Evolutionary conservation across 2,329 filamentous ascomycete genomes (phyloP).

Genomic region (Aureobasidium uvarum): DNA sequence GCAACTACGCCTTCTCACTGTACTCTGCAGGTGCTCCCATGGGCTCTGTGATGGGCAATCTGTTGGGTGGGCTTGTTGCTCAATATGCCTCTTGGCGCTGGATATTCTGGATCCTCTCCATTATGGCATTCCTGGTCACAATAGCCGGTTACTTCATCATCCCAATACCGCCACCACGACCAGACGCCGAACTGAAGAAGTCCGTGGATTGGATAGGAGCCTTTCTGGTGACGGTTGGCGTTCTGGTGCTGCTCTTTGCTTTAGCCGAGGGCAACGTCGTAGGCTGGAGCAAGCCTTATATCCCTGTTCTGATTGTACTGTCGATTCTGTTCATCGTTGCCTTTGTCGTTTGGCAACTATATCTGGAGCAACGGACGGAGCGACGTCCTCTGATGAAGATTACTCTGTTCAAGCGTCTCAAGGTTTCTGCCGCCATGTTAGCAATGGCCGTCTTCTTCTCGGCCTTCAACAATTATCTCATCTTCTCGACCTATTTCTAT

Average conservation of each 20-base stretch:
- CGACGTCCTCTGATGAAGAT: constrained; percentile 63
- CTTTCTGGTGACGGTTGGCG: constrained; percentile 59
- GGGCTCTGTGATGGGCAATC: constrained; percentile 63
- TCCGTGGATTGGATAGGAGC: constrained; percentile 67
- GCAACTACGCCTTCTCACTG: constrained; percentile 67
- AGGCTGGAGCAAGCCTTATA: constrained; percentile 64
- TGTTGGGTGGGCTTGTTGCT: constrained; percentile 62
- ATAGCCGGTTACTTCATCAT: constrained; percentile 60
- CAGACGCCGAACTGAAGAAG: constrained; percentile 39
- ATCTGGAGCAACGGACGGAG: constrained; percentile 54
- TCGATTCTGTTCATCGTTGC: constrained; percentile 55
- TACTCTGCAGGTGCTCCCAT: constrained; percentile 64
- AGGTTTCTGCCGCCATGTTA: constrained; percentile 62
- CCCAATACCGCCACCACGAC: constrained; percentile 48
- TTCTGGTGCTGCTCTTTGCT: constrained; percentile 64
- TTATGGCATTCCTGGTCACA: constrained; percentile 58
- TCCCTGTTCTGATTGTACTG: constrained; percentile 59
- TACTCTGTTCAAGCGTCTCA: constrained; percentile 59
- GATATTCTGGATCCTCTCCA: constrained; percentile 64
- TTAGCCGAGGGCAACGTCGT: constrained; percentile 68
- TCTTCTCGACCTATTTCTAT: constrained; percentile 67
- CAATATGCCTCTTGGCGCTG: constrained; percentile 64
- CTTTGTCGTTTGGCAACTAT: constrained; percentile 62
- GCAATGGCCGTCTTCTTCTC: constrained; percentile 67
- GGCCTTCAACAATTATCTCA: constrained; percentile 65